phyloP scores from a whole-genome alignment of 2,329 filamentous ascomycete genomes.

The Acrodontium crateriforme region DNA sequence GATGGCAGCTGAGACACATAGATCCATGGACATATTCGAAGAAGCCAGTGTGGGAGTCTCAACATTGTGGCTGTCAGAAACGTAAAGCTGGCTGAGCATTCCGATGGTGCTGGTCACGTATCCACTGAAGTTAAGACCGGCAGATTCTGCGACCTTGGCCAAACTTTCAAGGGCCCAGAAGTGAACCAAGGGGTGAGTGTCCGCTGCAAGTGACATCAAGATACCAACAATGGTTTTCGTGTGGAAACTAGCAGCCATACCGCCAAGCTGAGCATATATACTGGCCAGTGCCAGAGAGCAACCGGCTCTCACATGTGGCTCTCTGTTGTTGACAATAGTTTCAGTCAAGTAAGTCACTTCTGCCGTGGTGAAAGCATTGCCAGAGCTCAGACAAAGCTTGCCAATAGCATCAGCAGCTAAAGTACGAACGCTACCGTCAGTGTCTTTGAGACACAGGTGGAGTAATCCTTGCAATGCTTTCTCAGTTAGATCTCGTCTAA shows the following conservation, averaged over 20 bases:
- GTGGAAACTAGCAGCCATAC: constrained; percentile 93
- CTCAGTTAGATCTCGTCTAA: constrained; percentile 64
- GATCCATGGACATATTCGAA: constrained; percentile 79
- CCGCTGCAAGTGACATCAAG: constrained; percentile 92
- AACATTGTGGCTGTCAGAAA: constrained; percentile 78
- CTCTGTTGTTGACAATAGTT: constrained; percentile 83
- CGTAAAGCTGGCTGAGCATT: constrained; percentile 87
- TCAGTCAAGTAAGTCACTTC: constrained; percentile 89
- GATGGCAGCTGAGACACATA: constrained; percentile 69
- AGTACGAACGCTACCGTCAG: constrained; percentile 73
- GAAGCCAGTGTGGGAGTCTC: constrained; percentile 67
- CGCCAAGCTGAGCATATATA: constrained; percentile 89
- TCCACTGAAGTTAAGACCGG: constrained; percentile 78
- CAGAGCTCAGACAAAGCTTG: constrained; percentile 69
- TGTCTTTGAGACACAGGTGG: constrained; percentile 63
- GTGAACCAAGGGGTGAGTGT: constrained; percentile 88
- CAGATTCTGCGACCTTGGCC: constrained; percentile 75
- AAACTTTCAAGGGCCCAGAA: constrained; percentile 91
- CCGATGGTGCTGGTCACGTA: constrained; percentile 85
- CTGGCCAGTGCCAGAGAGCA: constrained; percentile 87
- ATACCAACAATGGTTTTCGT: constrained; percentile 96
- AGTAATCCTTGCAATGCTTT: constrained; percentile 55
- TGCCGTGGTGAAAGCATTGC: constrained; percentile 74
- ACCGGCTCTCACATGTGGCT: constrained; percentile 83
- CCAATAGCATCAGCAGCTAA: constrained; percentile 77